A percentile compares a stretch with the other conserved stretches of the same genome.
Conservation (phyloP, 257 asterid species). For the Scutellaria minor region DNA sequence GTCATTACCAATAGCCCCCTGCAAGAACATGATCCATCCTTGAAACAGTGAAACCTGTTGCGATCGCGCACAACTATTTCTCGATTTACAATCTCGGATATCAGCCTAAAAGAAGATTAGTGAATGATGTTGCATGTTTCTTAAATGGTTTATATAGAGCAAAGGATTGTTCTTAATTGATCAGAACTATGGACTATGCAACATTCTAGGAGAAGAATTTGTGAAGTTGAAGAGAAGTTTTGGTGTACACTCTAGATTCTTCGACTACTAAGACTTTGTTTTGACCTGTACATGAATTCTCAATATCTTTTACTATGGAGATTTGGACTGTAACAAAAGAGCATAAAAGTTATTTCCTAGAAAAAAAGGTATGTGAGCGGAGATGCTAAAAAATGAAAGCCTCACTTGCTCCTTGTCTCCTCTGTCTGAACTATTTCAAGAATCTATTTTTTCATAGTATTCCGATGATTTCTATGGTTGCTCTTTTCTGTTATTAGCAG, state of each 20-base stretch:
- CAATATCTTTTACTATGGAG: background rate
- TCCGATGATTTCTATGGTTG: background rate
- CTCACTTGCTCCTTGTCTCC: background rate
- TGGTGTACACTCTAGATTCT: no score
- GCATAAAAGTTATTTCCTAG: no score
- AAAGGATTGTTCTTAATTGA: background rate
- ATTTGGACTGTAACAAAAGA: background rate
- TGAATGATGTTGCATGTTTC: background rate
- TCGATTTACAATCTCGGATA: no score
- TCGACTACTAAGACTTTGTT: background rate
- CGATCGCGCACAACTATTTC: no score
- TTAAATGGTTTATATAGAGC: constrained; percentile 25
- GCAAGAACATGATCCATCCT: no score
- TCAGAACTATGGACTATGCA: background rate
- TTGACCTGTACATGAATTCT: background rate
- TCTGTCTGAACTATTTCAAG: background rate
- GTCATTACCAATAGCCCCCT: no score
- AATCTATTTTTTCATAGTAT: background rate
- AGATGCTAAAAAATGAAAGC: constrained; percentile 4
- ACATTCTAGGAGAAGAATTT: no score
- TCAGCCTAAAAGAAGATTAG: no score
- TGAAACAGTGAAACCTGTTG: no score
- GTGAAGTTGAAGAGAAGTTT: background rate
- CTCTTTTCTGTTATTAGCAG: no score
- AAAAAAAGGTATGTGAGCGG: no score